A percentile compares a stretch with the other conserved stretches of the same genome.
These are phyloP conservation scores for Talaromyces sp. DNA, from an alignment of 2,329 filamentous ascomycete species.

Conservation along the genomic window DNA sequence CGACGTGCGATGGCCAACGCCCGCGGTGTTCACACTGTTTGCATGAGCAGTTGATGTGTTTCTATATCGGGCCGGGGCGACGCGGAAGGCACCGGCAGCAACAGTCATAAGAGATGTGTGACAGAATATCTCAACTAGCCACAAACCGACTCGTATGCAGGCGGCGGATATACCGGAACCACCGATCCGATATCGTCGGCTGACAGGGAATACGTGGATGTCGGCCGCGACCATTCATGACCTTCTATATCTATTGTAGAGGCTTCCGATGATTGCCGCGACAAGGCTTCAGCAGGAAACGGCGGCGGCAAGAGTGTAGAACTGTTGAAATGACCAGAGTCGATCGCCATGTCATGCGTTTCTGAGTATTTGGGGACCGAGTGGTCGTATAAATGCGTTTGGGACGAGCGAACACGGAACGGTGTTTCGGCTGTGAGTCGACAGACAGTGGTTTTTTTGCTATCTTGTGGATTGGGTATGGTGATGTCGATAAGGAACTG, in stretches of 20 bases:
- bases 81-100: background rate
- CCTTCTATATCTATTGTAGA: background rate
- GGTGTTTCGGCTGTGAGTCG: conserved; percentile 13
- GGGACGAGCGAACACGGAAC: conserved; percentile 7
- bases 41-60: conserved; percentile 15
- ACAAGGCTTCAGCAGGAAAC: background rate
- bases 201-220: background rate
- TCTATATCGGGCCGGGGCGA: conserved; percentile 9
- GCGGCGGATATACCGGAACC: background rate
- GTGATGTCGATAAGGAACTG: conserved; percentile 13
- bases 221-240: background rate
- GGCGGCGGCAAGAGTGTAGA: background rate
- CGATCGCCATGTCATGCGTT: background rate
- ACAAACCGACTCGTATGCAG: conserved; percentile 9
- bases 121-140: background rate
- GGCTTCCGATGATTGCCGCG: background rate
- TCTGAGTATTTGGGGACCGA: conserved; percentile 10
- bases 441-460: conserved; percentile 2
- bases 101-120: background rate
- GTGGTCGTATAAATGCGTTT: conserved; percentile 3
- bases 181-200: background rate
- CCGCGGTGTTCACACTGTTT: conserved; percentile 13
- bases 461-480: background rate
- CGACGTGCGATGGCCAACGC: conserved; percentile 5
- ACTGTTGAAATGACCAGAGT: background rate